Evolutionary conservation across 2,329 filamentous ascomycete genomes (phyloP), one percentile per base, ranked within the genome.

Genomic region (Ophiocordyceps robertsii): DNA sequence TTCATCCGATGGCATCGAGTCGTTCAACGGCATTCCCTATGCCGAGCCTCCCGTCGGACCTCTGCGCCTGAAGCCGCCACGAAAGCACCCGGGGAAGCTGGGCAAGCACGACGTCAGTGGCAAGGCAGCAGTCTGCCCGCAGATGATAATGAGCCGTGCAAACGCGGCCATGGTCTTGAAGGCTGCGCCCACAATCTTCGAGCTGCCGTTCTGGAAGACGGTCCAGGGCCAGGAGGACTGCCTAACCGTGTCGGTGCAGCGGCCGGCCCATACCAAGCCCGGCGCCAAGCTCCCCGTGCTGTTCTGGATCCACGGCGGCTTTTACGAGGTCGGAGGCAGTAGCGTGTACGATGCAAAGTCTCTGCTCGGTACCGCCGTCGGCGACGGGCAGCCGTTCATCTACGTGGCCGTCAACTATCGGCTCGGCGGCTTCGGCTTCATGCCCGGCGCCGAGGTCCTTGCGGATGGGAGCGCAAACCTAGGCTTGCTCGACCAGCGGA

Each of bases 361-460:
- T 36, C 59, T 77, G 11, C 50, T 80, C 1, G 42, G 54, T 1
- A 63, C 64, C 13, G 72, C 67, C 33, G 45, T 53, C 3, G 57
- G 60, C 41, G 38, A 49, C 1, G 73, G 16, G 5, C 58, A 60
- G 60, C 79, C 81, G 0, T 77, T 90, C 47, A 62, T 93, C 38
- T 84, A 80, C 43, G 84, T 90, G 0, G 73, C 80, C 0, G 77
- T 89, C 54, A 89, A 88, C 62, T 89, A 93, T 61, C 79, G 84
- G 2, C 66, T 84, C 1, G 81, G 74, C 8, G 82, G 77, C 0
- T 88, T 87, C 46, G 84, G 84, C 0, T 88, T 87, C 61, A 55
- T 88, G 56, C 72, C 77, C 0, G 82, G 82, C 7, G 72, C 72
- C 41, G 81, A 87, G 56, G 69, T 87, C 37, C 64, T 80, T 3